Evolutionary conservation across 2,329 filamentous ascomycete genomes (phyloP), one percentile per base, ranked within the genome.

Genomic region (Amauroascus niger): DNA sequence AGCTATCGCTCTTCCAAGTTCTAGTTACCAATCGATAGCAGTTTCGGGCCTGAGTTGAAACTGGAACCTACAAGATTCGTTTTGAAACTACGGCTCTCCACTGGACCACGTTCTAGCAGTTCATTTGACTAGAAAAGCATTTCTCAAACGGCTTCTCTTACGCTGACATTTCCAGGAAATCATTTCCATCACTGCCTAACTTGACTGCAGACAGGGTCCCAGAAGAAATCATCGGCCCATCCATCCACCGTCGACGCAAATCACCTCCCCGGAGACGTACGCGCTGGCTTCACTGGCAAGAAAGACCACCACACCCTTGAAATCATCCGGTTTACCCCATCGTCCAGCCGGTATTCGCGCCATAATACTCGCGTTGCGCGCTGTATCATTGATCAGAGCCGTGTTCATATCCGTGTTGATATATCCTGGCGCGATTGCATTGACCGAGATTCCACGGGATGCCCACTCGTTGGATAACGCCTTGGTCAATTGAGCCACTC

Each of bases 401-500:
- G 77, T 79, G 67, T 95, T 96, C 90, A 95, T 95, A 57, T 95
- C 89, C n/a, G 89, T 95, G 48, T 80, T 86, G 62, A 95, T 87
- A 69, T 95, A 95, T 0, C 89, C 89, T 0, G 89, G 89, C 1
- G 89, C 88, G 64, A 95, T 87, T 6, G 86, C 87, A 68, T 95
- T 95, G 39, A 95, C 88, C 0, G 79, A 87, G 57, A 95, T 78
- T 1, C 88, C 88, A 63, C 82, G 79, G n/a, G 75, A 69, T 0
- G 83, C 81, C 89, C 89, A 95, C 72, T 94, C 87, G 66, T 95
- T 95, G 45, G 83, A 82, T 55, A 95, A 76, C 24, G 84, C 84
- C 73, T 93, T 94, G 49, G 88, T 94, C 55, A 94, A 70, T 72
- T 95, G 88, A 5, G 81, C 84, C 0, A 95, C 83, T 7, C 86